Evolutionary conservation across 2,329 filamentous ascomycete genomes (phyloP), one percentile per base, ranked within the genome.

Genomic region (Cyclaneusma minus): DNA sequence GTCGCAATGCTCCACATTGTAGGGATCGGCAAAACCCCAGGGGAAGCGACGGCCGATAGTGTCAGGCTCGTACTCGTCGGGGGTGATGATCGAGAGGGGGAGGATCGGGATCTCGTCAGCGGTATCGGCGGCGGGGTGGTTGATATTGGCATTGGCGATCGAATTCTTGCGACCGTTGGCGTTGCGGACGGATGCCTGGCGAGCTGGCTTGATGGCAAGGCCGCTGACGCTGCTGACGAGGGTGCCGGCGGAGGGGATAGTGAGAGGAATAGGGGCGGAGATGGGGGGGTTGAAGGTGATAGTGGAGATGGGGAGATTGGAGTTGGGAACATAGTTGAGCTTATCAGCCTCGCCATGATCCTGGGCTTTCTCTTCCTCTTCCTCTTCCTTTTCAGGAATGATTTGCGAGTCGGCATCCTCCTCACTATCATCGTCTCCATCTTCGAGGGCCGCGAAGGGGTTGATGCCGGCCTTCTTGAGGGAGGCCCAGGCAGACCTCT

Each of bases 1-100:
- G 53, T 98, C 89, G 55, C 89, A 98, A 55, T 98, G 89, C 41
- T 80, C 70, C 16, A 74, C 64, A 43, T 95, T 76, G 58, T 89
- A 85, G 1, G 89, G 89, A 45, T 95, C 83, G 4, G 89, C 89
- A 41, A 94, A 91, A 5, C 89, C 89, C 89, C 89, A 98, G 0
- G 89, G 81, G 49, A 95, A 98, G 37, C 77, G 75, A 33, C 89
- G 79, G 23, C 89, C 89, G 33, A 92, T 57, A 10, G 80, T 61
- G 16, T 65, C 68, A 6, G 76, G 75, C 42, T 91, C 81, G 53
- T 95, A 92, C 21, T 81, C 68, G 49, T 98, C 89, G 0, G 89
- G 89, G 35, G 83, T 93, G 48, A 98, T 78, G 48, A 94, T 81
- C 21, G 84, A 93, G 45, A 95, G 71, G 1, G 89, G 89, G 14